These are phyloP conservation scores for Trichoderma asperelloides DNA, from an alignment of 495 filamentous ascomycete species.

Conservation along the genomic window DNA sequence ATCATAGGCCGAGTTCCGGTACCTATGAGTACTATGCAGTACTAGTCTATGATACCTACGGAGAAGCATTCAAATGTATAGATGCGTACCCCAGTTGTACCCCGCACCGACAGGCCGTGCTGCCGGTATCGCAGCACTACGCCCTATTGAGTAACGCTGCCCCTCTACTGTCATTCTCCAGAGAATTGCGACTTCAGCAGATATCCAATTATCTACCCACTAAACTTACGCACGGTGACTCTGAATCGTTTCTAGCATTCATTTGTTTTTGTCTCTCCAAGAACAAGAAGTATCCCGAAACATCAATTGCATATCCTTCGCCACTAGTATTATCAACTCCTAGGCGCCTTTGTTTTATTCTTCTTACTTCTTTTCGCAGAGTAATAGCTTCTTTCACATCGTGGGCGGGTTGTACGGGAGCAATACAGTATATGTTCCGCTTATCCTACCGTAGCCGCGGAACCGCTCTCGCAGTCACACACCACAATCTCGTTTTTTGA, in stretches of 20 bases:
- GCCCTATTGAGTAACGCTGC: neutral
- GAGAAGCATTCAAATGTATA: no score
- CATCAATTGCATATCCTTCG: neutral
- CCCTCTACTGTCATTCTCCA: constrained; percentile 4
- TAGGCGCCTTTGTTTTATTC: no score
- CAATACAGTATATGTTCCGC: neutral
- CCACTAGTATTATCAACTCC: neutral
- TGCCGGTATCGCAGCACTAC: constrained; percentile 1
- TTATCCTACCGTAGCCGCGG: neutral
- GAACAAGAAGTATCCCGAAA: neutral
- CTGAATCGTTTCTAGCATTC: neutral
- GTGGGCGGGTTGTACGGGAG: neutral
- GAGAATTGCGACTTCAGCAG: neutral
- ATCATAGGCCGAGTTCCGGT: no score
- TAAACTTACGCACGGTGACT: neutral
- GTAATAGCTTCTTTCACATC: neutral
- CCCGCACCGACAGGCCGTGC: neutral
- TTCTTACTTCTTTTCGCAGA: neutral
- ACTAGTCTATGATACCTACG: no score
- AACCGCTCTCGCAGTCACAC: neutral
- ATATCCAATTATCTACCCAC: neutral
- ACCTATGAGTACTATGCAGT: no score
- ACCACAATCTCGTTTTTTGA: neutral
- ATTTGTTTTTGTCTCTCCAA: neutral
- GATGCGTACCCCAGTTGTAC: no score